phyloP scores from a whole-genome alignment of 345 rosid genomes.

The Eucalyptus marginata region DNA sequence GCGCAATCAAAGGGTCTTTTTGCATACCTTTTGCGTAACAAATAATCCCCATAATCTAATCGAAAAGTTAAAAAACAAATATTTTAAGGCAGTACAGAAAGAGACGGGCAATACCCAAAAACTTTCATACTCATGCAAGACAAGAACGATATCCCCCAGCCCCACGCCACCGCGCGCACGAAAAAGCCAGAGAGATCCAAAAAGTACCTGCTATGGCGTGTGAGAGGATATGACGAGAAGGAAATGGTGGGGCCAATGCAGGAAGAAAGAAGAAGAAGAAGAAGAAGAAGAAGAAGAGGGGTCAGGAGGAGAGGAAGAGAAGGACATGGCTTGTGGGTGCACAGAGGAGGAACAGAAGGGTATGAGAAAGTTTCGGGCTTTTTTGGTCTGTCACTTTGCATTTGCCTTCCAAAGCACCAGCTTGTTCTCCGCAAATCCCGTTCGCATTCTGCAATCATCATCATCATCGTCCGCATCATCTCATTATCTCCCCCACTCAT shows the following conservation, averaged over 20 bases:
- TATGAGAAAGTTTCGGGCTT: neutral
- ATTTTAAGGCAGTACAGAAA: neutral
- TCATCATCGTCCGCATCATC: neutral
- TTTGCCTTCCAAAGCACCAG: neutral
- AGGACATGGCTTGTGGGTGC: neutral
- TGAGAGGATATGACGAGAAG: neutral
- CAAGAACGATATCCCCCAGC: neutral
- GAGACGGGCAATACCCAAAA: neutral
- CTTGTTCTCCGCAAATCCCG: neutral
- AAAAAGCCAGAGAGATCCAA: neutral
- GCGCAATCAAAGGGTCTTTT: slow-evolving; percentile 50
- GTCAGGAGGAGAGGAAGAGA: neutral
- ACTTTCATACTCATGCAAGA: neutral
- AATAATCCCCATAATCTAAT: neutral
- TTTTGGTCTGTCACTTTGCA: neutral
- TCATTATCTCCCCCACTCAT: neutral
- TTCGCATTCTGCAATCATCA: neutral
- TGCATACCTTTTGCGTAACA: slow-evolving; percentile 3
- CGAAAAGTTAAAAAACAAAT: neutral
- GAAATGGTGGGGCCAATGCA: neutral
- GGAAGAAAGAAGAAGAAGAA: neutral
- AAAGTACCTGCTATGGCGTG: neutral
- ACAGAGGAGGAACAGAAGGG: neutral
- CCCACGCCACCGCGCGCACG: neutral
- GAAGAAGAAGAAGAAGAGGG: neutral